Evolutionary conservation across 805 yeast genomes (phyloP).

Genomic region (Candida ulmi): DNA sequence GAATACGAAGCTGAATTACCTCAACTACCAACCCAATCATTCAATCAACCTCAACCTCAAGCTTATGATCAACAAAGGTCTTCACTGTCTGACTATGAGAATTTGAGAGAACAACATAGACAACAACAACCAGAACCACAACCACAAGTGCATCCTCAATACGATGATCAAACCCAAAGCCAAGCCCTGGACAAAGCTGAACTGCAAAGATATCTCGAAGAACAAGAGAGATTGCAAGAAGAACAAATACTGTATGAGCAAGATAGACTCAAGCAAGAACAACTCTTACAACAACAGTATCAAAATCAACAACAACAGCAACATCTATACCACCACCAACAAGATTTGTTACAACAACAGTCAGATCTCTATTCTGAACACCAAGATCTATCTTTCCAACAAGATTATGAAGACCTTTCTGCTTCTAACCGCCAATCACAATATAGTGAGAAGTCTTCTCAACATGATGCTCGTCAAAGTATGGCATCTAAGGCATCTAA

Average conservation of each 20-base stretch:
- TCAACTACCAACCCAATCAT: constrained; percentile 14
- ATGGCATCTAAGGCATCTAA: not conserved
- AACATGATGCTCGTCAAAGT: not conserved
- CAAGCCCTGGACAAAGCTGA: no score
- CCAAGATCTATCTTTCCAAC: constrained; percentile 16
- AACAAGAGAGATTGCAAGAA: not conserved
- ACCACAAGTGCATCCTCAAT: no score
- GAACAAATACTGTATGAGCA: not conserved
- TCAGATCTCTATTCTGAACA: constrained; percentile 12
- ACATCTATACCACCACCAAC: constrained; percentile 2
- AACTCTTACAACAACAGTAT: constrained; percentile 2
- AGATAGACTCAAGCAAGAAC: not conserved
- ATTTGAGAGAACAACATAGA: not conserved
- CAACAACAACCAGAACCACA: not conserved
- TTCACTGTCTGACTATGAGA: not conserved
- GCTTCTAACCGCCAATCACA: constrained; percentile 1
- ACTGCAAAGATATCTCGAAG: not conserved
- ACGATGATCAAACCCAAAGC: no score
- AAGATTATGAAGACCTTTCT: constrained; percentile 4
- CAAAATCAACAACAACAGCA: constrained; percentile 5
- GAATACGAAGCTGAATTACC: not conserved
- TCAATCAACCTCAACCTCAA: constrained; percentile 8
- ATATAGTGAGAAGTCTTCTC: constrained; percentile 1
- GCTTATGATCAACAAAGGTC: not conserved
- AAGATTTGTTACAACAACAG: constrained; percentile 10